Evolutionary conservation across 2,329 filamentous ascomycete species (phyloP).

Genomic region (Cercospora sp.): DNA sequence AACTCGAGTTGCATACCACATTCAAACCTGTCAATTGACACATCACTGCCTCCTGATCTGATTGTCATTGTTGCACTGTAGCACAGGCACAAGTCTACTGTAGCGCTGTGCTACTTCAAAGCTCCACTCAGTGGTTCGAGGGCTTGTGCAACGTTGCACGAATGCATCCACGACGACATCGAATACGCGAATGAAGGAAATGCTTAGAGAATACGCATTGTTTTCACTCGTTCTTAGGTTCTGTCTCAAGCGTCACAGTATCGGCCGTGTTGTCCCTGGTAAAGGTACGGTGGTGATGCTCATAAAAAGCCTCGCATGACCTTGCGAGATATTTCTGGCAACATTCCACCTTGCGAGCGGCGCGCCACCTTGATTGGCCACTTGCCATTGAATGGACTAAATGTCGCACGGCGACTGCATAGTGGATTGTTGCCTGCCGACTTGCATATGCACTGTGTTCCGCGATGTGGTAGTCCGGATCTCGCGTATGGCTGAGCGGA

Average conservation of each 20-base stretch:
- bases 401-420: background rate
- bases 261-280: background rate
- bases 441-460: background rate
- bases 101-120: background rate
- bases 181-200: constrained; percentile 1
- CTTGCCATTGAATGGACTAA: background rate
- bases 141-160: background rate
- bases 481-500: background rate
- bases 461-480: background rate
- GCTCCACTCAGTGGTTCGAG: background rate
- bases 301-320: background rate
- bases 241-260: background rate
- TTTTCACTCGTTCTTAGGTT: background rate
- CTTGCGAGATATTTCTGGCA: background rate
- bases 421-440: background rate
- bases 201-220: background rate
- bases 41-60: background rate
- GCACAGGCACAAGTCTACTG: background rate
- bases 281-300: background rate
- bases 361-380: background rate
- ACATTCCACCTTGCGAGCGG: background rate
- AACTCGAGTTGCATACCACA: background rate
- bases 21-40: background rate
- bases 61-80: background rate
- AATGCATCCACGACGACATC: background rate